A percentile compares a stretch with the other conserved stretches of the same genome.
phyloP scores from a whole-genome alignment of 1,139 yeast genomes.

The Yamadazyma mexicana region DNA sequence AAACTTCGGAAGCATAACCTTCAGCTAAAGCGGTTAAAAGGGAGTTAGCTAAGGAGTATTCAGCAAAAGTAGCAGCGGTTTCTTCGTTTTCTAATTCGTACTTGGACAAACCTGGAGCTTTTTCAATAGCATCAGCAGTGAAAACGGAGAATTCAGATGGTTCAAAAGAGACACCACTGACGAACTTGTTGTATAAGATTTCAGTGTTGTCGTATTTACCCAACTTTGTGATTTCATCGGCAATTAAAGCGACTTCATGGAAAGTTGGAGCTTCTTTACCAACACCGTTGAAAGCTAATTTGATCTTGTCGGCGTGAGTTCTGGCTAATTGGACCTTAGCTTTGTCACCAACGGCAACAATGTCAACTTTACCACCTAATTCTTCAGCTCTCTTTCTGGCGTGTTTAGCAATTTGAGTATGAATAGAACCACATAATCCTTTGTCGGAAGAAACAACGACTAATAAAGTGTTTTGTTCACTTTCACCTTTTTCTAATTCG shows the following conservation, averaged over 20 bases:
- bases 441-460: constrained; percentile 94
- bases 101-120: constrained; percentile 83
- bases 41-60: constrained; percentile 88
- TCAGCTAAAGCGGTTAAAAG: constrained; percentile 92
- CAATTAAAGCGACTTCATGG: constrained; percentile 82
- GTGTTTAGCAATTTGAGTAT: constrained; percentile 88
- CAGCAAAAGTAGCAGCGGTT: constrained; percentile 62
- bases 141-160: constrained; percentile 71
- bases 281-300: constrained; percentile 80
- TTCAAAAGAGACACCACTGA: constrained; percentile 86
- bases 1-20: constrained; percentile 97
- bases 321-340: constrained; percentile 84
- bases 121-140: constrained; percentile 71
- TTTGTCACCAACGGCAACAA: constrained; percentile 93
- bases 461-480: constrained; percentile 61
- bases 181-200: constrained; percentile 83
- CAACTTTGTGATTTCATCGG: constrained; percentile 76
- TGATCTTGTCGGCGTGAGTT: constrained; percentile 69
- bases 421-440: constrained; percentile 98
- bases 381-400: constrained; percentile 66
- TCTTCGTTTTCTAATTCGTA: constrained; percentile 83
- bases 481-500: constrained; percentile 63
- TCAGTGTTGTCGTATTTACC: constrained; percentile 76
- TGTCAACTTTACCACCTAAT: constrained; percentile 68
- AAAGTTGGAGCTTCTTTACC: constrained; percentile 98